Evolutionary conservation across 305 asterid genomes (phyloP).

Genomic region (Fraxinus platypoda): DNA sequence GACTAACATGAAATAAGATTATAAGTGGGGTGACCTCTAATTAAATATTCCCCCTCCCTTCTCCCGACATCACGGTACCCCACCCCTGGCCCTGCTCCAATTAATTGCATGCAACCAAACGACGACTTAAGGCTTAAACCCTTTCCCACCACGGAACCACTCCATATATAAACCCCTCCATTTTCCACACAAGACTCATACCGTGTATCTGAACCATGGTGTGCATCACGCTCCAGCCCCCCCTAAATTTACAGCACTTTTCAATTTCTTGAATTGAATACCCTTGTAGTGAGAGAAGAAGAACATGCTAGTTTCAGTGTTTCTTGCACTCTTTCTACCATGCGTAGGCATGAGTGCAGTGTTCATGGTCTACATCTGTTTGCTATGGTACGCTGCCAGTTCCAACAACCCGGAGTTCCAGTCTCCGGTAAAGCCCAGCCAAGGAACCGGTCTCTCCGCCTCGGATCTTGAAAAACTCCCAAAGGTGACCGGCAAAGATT

Average conservation of each 20-base stretch:
- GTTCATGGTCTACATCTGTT: conserved; percentile 66
- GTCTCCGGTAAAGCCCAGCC: conserved; percentile 29
- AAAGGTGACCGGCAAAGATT: conserved; percentile 47
- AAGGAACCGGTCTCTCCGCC: conserved; percentile 45
- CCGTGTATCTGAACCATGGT: conserved; percentile 21
- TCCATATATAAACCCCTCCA: background rate
- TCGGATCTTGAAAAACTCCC: conserved; percentile 66
- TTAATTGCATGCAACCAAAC: background rate
- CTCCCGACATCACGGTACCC: background rate
- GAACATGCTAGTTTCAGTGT: conserved; percentile 62
- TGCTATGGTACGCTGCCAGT: conserved; percentile 64
- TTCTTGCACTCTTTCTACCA: conserved; percentile 80
- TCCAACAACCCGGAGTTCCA: background rate
- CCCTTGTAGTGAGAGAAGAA: background rate
- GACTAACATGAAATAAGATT: background rate
- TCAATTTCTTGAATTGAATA: background rate
- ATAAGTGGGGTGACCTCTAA: background rate
- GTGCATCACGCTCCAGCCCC: background rate
- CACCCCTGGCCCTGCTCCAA: background rate
- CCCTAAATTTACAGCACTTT: background rate
- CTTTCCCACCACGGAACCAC: background rate
- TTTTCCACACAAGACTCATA: background rate
- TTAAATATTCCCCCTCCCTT: background rate
- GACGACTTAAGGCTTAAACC: background rate
- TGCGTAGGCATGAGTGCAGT: conserved; percentile 83